Evolutionary conservation across 768 basidiomycete species (phyloP).

Genomic region (Leccinum broughii): DNA sequence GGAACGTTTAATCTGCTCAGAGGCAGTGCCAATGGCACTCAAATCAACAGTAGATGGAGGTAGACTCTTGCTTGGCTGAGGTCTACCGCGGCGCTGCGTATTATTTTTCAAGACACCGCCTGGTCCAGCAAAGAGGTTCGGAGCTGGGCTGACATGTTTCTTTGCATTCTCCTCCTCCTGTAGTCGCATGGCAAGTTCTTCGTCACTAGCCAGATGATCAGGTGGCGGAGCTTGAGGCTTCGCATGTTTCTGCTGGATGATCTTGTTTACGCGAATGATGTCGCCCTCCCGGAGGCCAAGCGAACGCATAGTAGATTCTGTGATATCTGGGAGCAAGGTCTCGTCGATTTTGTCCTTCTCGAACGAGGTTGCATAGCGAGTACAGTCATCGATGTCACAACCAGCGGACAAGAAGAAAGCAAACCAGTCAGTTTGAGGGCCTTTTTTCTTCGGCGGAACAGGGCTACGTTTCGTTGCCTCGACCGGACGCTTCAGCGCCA

Average conservation of each 20-base stretch:
- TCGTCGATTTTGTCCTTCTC: conserved; percentile 97
- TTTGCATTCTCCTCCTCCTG: conserved; percentile 71
- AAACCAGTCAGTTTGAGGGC: conserved; percentile 87
- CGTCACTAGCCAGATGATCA: conserved; percentile 72
- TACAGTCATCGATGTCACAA: conserved; percentile 96
- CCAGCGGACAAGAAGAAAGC: conserved; percentile 97
- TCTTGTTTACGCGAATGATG: conserved; percentile 91
- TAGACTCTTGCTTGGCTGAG: conserved; percentile 59
- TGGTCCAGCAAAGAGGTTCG: conserved; percentile 83
- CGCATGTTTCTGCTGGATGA: conserved; percentile 62
- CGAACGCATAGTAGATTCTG: conserved; percentile 83
- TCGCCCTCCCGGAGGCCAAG: conserved; percentile 95
- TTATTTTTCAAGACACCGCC: conserved; percentile 77
- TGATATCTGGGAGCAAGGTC: conserved; percentile 82
- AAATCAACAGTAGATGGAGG: conserved; percentile 68
- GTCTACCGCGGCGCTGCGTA: conserved; percentile 74
- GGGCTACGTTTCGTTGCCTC: conserved; percentile 28
- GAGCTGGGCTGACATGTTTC: conserved; percentile 50
- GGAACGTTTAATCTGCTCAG: conserved; percentile 71
- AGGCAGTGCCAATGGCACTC: conserved; percentile 63
- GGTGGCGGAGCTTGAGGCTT: conserved; percentile 35
- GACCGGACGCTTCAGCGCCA: conserved; percentile 43
- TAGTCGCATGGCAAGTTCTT: conserved; percentile 71
- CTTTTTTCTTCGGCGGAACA: conserved; percentile 45
- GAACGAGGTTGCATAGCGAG: conserved; percentile 87